phyloP scores from a whole-genome alignment of 1,139 yeast species.

The Yamadazyma triangularis region DNA sequence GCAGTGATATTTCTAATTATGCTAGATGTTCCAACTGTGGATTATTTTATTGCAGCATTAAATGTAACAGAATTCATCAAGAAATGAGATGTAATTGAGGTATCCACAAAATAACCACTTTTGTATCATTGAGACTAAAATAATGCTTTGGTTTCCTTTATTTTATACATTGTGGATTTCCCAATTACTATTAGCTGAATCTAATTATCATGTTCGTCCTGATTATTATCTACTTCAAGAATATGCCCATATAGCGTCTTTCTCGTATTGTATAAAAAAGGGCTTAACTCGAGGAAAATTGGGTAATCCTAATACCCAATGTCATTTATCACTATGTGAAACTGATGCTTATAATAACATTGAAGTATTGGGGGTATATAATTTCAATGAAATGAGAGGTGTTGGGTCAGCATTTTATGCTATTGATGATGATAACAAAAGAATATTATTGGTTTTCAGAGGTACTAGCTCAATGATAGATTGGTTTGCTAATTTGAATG shows the following conservation, averaged over 20 bases:
- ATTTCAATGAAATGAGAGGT: constrained; percentile 37
- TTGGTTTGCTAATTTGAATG: constrained; percentile 50
- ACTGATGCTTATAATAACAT: constrained; percentile 17
- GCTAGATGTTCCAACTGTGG: constrained; percentile 41
- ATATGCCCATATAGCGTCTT: constrained; percentile 32
- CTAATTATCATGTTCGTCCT: too few relatives aligned
- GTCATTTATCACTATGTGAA: constrained; percentile 20
- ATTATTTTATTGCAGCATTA: constrained; percentile 38
- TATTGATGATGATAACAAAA: constrained; percentile 28
- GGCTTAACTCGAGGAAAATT: constrained; percentile 26
- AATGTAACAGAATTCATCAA: constrained; percentile 37
- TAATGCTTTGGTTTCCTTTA: neutral
- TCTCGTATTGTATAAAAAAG: constrained; percentile 34
- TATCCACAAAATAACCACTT: neutral
- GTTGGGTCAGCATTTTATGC: constrained; percentile 53
- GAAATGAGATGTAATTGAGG: constrained; percentile 39
- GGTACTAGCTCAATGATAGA: constrained; percentile 58
- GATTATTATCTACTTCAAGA: constrained; percentile 29
- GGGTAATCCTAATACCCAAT: constrained; percentile 15
- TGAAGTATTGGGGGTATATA: constrained; percentile 30
- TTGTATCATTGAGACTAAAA: neutral
- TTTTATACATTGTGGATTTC: too few relatives aligned
- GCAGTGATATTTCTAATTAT: constrained; percentile 36
- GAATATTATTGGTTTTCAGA: constrained; percentile 45
- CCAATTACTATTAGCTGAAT: too few relatives aligned